Percentiles rank a stretch among this genome's conserved stretches.
Evolutionary conservation across 2,329 filamentous ascomycete genomes (phyloP).

Genomic region (Diaporthe sp.): DNA sequence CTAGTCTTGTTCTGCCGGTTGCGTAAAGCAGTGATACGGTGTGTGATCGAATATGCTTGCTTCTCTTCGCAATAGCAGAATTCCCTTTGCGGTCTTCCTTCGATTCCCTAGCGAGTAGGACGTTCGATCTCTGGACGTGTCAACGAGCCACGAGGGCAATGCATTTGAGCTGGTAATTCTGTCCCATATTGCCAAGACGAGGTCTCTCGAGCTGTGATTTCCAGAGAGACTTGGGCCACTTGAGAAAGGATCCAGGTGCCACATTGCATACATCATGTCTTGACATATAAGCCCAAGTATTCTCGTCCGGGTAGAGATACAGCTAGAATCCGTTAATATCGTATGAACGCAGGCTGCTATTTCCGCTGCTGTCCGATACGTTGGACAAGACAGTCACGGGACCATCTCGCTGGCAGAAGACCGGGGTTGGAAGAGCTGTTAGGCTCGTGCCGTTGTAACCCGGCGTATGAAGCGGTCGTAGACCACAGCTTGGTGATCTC

Average conservation of each 20-base stretch:
- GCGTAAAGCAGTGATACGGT: neutral
- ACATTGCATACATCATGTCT: slow-evolving; percentile 8
- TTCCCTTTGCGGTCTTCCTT: neutral
- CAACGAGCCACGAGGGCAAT: neutral
- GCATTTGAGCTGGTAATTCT: neutral
- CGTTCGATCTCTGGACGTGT: neutral
- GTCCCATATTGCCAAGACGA: neutral
- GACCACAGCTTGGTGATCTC: neutral
- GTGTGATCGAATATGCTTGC: neutral
- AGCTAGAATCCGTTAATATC: neutral
- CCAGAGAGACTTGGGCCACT: neutral
- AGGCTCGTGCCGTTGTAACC: neutral
- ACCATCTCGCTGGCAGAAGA: neutral
- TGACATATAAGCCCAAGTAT: neutral
- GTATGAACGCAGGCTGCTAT: neutral
- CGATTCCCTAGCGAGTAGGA: neutral
- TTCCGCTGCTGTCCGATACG: neutral
- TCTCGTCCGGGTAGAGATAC: neutral
- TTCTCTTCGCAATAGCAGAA: neutral
- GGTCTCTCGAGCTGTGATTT: neutral
- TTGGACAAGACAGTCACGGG: neutral
- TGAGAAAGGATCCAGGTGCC: neutral
- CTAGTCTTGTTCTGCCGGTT: neutral
- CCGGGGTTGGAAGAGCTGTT: neutral
- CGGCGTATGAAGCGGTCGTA: neutral